These are phyloP conservation scores for Drechmeria coniospora DNA, from an alignment of 2,329 filamentous ascomycete genomes.

Conservation along the genomic window DNA sequence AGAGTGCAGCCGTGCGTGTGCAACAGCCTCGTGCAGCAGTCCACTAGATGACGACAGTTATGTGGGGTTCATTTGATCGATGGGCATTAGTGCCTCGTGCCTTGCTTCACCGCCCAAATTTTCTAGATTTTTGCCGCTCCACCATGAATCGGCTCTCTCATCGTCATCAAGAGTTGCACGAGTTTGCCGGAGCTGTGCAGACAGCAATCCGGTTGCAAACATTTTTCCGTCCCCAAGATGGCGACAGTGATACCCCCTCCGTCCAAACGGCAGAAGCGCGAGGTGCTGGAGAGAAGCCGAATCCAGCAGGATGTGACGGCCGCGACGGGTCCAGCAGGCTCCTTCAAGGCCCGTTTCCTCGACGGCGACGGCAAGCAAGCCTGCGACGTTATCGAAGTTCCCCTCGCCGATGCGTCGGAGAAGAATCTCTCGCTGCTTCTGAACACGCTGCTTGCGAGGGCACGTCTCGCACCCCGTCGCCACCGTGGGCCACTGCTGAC, in stretches of 20 bases:
- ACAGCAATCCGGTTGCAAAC: no score
- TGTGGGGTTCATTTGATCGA: not conserved
- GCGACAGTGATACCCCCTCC: slow-evolving; percentile 70
- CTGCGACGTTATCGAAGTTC: slow-evolving; percentile 56
- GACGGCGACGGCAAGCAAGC: slow-evolving; percentile 63
- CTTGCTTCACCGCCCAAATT: slow-evolving; percentile 12
- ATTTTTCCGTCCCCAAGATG: slow-evolving; percentile 46
- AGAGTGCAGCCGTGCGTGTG: no score
- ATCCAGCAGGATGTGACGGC: slow-evolving; percentile 61
- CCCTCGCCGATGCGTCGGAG: slow-evolving; percentile 70
- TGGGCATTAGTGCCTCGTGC: slow-evolving; percentile 1
- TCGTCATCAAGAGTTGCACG: no score
- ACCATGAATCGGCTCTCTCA: slow-evolving; percentile 1
- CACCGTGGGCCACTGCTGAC: slow-evolving; percentile 1
- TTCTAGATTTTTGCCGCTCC: slow-evolving; percentile 9
- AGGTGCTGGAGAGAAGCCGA: slow-evolving; percentile 53
- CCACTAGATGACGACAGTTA: no score
- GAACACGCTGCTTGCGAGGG: slow-evolving; percentile 69
- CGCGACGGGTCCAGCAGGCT: slow-evolving; percentile 54
- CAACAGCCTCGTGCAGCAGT: no score
- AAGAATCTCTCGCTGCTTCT: slow-evolving; percentile 79
- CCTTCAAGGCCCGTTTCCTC: slow-evolving; percentile 73
- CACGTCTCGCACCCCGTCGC: slow-evolving; percentile 15
- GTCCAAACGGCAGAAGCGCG: slow-evolving; percentile 73
- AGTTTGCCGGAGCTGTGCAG: no score